Evolutionary conservation across 1,139 yeast species (phyloP).

Genomic region (Hansenula lynferdii): DNA sequence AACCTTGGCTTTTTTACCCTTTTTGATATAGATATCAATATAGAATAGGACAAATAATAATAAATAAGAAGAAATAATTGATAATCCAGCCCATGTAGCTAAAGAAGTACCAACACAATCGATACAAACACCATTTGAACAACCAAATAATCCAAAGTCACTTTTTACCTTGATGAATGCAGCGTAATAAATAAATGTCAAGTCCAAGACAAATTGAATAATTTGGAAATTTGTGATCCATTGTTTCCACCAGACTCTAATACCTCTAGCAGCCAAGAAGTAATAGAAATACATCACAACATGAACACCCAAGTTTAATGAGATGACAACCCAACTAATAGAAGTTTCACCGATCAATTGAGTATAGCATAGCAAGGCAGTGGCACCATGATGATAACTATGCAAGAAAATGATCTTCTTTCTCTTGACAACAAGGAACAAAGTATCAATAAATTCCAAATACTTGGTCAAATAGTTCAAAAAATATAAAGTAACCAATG

Average conservation of each 20-base stretch:
- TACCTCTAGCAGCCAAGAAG: conserved; percentile 75
- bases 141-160: conserved; percentile 26
- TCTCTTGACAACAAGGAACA: conserved; percentile 69
- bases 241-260: conserved; percentile 87
- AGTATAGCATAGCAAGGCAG: conserved; percentile 75
- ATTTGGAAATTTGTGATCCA: conserved; percentile 86
- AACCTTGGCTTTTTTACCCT: conserved; percentile 47
- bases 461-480: conserved; percentile 71
- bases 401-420: conserved; percentile 72
- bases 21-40: conserved; percentile 66
- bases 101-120: conserved; percentile 69
- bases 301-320: conserved; percentile 70
- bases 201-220: conserved; percentile 67
- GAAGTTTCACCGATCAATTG: conserved; percentile 72
- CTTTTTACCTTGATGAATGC: conserved; percentile 48
- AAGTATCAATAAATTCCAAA: conserved; percentile 67
- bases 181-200: conserved; percentile 72
- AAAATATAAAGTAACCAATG: conserved; percentile 64
- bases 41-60: conserved; percentile 71
- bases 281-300: conserved; percentile 84
- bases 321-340: conserved; percentile 76
- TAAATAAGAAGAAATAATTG: conserved; percentile 67
- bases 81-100: conserved; percentile 70
- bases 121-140: conserved; percentile 50
- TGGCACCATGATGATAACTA: conserved; percentile 84